A percentile compares a stretch with the other conserved stretches of the same genome.
These are phyloP conservation scores for Plantago major DNA, from an alignment of 257 asterid species.

Conservation along the genomic window DNA sequence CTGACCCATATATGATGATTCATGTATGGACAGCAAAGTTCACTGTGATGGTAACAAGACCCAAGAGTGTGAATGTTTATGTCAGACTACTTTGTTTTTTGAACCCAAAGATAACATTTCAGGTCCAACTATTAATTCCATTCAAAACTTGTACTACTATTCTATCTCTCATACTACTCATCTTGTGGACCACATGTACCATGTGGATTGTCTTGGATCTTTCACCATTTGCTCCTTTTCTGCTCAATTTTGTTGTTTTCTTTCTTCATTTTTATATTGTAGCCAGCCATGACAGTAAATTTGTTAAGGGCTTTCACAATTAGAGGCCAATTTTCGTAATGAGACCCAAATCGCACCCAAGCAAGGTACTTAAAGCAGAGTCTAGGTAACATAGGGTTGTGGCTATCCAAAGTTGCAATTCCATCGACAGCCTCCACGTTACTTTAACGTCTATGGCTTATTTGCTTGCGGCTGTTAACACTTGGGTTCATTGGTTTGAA, in stretches of 20 bases:
- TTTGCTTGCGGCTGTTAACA: too few species aligned
- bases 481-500: too few species aligned
- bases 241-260: not conserved
- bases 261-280: not conserved
- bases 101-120: not conserved
- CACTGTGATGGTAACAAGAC: not conserved
- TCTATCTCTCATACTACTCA: not conserved
- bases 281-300: not conserved
- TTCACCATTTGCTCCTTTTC: not conserved
- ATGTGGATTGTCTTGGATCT: slow-evolving; percentile 5
- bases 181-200: slow-evolving; percentile 6
- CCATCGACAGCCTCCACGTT: too few species aligned
- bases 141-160: not conserved
- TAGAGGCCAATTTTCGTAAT: too few species aligned
- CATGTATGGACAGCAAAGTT: slow-evolving; percentile 4
- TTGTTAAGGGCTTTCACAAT: too few species aligned
- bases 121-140: not conserved
- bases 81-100: slow-evolving; percentile 11
- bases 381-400: not conserved
- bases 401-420: too few species aligned
- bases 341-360: too few species aligned
- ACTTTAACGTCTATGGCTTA: too few species aligned
- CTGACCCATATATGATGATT: not conserved
- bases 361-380: too few species aligned
- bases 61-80: not conserved